A percentile compares a stretch with the other conserved stretches of the same genome.
Evolutionary conservation across 352 stramenopile genomes (phyloP).

Genomic region (Blastocystis sp.): DNA sequence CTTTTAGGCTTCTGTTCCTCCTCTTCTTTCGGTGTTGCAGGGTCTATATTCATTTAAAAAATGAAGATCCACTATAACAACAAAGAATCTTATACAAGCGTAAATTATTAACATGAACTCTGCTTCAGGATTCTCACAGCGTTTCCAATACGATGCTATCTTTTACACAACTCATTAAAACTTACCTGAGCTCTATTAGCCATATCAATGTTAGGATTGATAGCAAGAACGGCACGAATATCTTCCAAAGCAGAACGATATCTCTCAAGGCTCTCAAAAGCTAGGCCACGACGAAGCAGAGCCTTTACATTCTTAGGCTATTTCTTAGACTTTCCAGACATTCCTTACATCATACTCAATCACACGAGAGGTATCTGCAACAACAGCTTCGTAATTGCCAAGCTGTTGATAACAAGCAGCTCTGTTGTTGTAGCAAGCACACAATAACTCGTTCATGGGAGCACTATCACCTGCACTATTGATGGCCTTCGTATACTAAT

Average conservation of each 20-base stretch:
- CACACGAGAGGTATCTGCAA: slow-evolving; percentile 82
- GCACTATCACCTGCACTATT: slow-evolving; percentile 74
- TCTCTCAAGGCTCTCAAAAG: slow-evolving; percentile 80
- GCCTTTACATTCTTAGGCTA: slow-evolving; percentile 83
- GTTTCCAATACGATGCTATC: slow-evolving; percentile 81
- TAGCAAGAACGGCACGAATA: slow-evolving; percentile 79
- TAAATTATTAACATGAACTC: neutral
- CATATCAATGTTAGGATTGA: slow-evolving; percentile 83
- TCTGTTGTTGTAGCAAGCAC: slow-evolving; percentile 85
- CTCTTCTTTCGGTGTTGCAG: neutral
- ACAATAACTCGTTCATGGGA: slow-evolving; percentile 74
- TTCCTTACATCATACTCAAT: slow-evolving; percentile 77
- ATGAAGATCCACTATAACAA: neutral
- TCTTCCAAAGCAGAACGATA: slow-evolving; percentile 77
- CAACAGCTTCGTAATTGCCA: slow-evolving; percentile 82
- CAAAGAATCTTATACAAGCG: neutral
- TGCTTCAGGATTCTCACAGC: slow-evolving; percentile 82
- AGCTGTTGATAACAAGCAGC: slow-evolving; percentile 85
- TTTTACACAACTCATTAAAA: slow-evolving; percentile 70
- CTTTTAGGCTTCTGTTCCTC: neutral
- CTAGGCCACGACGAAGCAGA: slow-evolving; percentile 81
- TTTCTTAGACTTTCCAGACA: neutral
- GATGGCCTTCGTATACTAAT: slow-evolving; percentile 79
- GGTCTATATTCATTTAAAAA: slow-evolving; percentile 38
- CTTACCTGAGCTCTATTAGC: slow-evolving; percentile 60